Evolutionary conservation across 2,329 filamentous ascomycete genomes (phyloP), one percentile per base, ranked within the genome.

Genomic region (Mollisia scopiformis): DNA sequence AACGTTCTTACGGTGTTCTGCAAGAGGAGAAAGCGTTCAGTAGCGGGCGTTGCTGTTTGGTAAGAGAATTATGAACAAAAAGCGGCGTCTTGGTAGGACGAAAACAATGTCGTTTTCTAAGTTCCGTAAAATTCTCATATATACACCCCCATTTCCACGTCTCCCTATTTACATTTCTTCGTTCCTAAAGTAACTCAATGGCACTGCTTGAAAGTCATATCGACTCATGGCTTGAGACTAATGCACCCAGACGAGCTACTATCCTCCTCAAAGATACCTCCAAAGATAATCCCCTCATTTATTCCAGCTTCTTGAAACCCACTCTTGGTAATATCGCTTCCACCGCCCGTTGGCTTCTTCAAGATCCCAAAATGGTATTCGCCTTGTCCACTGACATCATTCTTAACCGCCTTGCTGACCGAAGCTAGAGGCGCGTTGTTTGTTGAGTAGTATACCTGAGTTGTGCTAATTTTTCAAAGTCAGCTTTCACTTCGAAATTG

Each of bases 351-450:
- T 16, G 82, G 80, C 77, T 88, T 88, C 80, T 88, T 88, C 60
- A 88, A 75, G 2, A 87, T 70, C 33, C 86, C 86, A 54, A 88
- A 81, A 71, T 88, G 86, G 72, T 81, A 87, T 70, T 88, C 84
- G 23, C 86, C 86, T 58, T 81, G 79, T 8, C 85, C 85, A 35
- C 78, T 77, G 56, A 86, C 76, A 66, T 85, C 78, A 66, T 84
- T 84, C 37, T 73, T 35, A 0, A 82, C 68, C 0, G 80, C 74
- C n/a, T 76, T 72, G 1, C 79, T 83, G 14, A 82, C 80, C 0
- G 75, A 71, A 37, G 77, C 73, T 31, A 88, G 80, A 0, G 79
- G 71, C 1, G 72, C 69, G 28, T 70, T 71, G 39, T 77, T 80
- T 19, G 75, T 74, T 1, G 85, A 88, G 75, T 87, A 87, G 73